Percentiles rank a stretch among this genome's conserved stretches.
Evolutionary conservation across 2,329 filamentous ascomycete genomes (phyloP).

Genomic region (Beauveria asiatica): DNA sequence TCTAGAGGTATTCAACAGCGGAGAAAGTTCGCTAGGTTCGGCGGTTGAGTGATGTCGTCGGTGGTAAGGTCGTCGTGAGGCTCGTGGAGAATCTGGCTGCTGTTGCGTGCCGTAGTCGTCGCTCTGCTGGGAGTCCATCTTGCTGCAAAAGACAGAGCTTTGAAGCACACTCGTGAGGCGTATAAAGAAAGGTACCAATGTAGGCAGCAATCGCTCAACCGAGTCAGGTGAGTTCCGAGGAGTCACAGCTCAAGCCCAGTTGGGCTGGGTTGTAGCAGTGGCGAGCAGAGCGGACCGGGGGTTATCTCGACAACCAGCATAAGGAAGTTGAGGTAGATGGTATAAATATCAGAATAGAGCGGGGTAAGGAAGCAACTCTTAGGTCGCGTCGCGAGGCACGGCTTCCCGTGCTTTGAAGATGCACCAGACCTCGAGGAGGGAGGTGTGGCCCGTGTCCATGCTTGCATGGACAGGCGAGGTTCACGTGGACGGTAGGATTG

Average conservation of each 20-base stretch:
- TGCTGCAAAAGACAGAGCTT: background rate
- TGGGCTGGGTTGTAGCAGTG: background rate
- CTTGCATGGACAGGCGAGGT: background rate
- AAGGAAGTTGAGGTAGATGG: background rate
- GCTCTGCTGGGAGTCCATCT: slow-evolving; percentile 24
- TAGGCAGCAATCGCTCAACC: background rate
- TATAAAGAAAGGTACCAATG: background rate
- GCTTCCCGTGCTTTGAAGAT: background rate
- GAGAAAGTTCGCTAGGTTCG: slow-evolving; percentile 35
- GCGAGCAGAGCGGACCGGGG: background rate
- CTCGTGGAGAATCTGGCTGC: slow-evolving; percentile 24
- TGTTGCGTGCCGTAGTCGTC: slow-evolving; percentile 20
- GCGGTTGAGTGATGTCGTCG: slow-evolving; percentile 20
- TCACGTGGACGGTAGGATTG: slow-evolving; percentile 6
- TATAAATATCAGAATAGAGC: background rate
- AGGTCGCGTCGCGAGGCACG: background rate
- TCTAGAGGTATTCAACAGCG: slow-evolving; percentile 32
- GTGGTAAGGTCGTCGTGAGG: slow-evolving; percentile 20
- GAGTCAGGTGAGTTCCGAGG: background rate
- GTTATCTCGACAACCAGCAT: background rate
- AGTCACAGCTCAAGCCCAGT: background rate
- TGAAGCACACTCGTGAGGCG: too few relatives aligned
- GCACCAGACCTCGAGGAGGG: background rate
- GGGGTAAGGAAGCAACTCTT: background rate
- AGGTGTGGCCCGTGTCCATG: slow-evolving; percentile 2